These are phyloP conservation scores for Furcasterigmium furcatum DNA, from an alignment of 2,329 filamentous ascomycete species.

Conservation along the genomic window DNA sequence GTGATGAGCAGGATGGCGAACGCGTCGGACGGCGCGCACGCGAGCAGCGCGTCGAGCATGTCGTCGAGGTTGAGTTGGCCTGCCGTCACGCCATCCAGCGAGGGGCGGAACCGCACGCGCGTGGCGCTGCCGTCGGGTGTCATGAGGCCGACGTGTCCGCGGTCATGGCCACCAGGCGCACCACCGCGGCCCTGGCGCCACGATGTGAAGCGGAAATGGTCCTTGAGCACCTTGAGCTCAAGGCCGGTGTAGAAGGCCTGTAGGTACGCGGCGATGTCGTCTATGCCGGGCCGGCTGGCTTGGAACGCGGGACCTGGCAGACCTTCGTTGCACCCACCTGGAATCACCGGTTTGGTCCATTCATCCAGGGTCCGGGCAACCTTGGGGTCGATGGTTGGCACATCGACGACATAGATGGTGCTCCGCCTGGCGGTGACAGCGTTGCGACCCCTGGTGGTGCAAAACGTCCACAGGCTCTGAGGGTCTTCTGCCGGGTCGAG, in stretches of 20 bases:
- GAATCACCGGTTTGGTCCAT: constrained; percentile 34
- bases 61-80: constrained; percentile 59
- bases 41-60: constrained; percentile 53
- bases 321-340: neutral
- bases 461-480: constrained; percentile 53
- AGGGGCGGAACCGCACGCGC: constrained; percentile 47
- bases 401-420: constrained; percentile 50
- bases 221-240: constrained; percentile 38
- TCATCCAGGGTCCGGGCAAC: constrained; percentile 29
- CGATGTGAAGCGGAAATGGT: constrained; percentile 37
- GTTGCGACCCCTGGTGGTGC: constrained; percentile 41
- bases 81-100: constrained; percentile 41
- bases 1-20: constrained; percentile 55
- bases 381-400: constrained; percentile 34
- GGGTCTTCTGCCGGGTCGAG: constrained; percentile 45
- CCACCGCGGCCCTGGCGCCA: constrained; percentile 33
- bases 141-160: constrained; percentile 41
- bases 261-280: constrained; percentile 33
- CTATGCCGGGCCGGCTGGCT: constrained; percentile 15
- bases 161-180: too few species aligned
- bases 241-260: constrained; percentile 51
- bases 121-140: constrained; percentile 28
- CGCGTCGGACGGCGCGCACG: constrained; percentile 52
- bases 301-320: constrained; percentile 6
- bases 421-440: constrained; percentile 38